Evolutionary conservation across 2,329 filamentous ascomycete genomes (phyloP).

Genomic region (Phyllosticta capitalensis): DNA sequence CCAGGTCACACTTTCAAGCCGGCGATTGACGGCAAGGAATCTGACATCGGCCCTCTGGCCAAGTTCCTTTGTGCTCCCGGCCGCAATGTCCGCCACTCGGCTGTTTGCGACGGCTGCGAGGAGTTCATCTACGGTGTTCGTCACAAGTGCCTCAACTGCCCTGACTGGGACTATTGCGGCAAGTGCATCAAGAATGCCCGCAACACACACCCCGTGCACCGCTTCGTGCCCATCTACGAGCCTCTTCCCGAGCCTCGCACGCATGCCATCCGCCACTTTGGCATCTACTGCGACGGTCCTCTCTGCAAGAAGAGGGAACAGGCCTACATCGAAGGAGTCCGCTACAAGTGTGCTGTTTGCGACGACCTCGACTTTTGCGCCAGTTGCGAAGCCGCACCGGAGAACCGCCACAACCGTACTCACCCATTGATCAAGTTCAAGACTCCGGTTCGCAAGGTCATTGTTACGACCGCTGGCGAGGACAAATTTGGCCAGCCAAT

Average conservation of each 20-base stretch:
- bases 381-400: constrained; percentile 80
- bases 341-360: constrained; percentile 97
- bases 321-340: constrained; percentile 65
- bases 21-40: constrained; percentile 51
- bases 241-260: constrained; percentile 45
- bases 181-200: constrained; percentile 59
- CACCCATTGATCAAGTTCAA: constrained; percentile 97
- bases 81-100: constrained; percentile 71
- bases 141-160: constrained; percentile 94
- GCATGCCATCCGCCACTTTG: constrained; percentile 54
- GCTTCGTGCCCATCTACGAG: constrained; percentile 82
- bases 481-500: constrained; percentile 57
- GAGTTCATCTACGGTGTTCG: constrained; percentile 79
- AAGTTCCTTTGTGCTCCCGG: constrained; percentile 64
- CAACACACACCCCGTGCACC: constrained; percentile 68
- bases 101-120: constrained; percentile 91
- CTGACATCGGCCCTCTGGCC: constrained; percentile 49
- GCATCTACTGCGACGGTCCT: constrained; percentile 91
- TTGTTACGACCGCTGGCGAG: constrained; percentile 75
- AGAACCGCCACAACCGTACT: constrained; percentile 83
- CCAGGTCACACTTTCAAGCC: constrained; percentile 73
- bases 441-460: constrained; percentile 80
- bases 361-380: constrained; percentile 92
- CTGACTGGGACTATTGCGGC: constrained; percentile 93
- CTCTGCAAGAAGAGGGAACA: constrained; percentile 57